Evolutionary conservation across 768 basidiomycete species (phyloP).

Genomic region (Boletus fagicola): DNA sequence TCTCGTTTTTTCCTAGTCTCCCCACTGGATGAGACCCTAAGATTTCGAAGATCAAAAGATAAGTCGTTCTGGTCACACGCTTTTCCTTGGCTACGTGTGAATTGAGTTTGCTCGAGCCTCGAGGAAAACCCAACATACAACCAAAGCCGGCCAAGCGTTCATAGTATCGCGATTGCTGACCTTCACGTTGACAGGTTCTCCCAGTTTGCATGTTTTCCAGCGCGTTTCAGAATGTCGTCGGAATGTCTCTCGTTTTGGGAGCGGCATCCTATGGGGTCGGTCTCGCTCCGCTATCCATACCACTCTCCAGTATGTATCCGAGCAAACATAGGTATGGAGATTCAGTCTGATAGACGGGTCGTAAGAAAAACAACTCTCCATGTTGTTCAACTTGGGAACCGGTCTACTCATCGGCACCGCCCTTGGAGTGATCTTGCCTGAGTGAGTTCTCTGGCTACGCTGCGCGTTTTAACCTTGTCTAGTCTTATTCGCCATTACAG

Average conservation of each 20-base stretch:
- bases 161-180: background rate
- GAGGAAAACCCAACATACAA: background rate
- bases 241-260: slow-evolving; percentile 62
- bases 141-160: background rate
- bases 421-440: slow-evolving; percentile 88
- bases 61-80: too few species aligned
- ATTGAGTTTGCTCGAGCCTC: background rate
- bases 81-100: background rate
- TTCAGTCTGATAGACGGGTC: slow-evolving; percentile 29
- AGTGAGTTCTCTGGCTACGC: slow-evolving; percentile 52
- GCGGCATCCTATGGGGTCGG: slow-evolving; percentile 66
- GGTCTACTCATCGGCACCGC: slow-evolving; percentile 89
- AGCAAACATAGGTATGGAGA: slow-evolving; percentile 3
- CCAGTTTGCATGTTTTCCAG: slow-evolving; percentile 22
- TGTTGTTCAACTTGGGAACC: slow-evolving; percentile 62
- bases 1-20: background rate
- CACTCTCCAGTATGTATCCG: slow-evolving; percentile 55
- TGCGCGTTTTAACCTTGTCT: background rate
- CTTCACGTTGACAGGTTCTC: background rate
- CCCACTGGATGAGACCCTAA: too few species aligned
- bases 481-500: slow-evolving; percentile 36
- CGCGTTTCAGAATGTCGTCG: slow-evolving; percentile 22
- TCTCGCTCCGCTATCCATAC: slow-evolving; percentile 70
- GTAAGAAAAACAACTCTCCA: slow-evolving; percentile 44
- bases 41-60: too few species aligned